Percentiles rank a stretch among this genome's conserved stretches.
These are phyloP conservation scores for Ophiosphaerella herpotricha DNA, from an alignment of 2,329 filamentous ascomycete species.

Conservation along the genomic window DNA sequence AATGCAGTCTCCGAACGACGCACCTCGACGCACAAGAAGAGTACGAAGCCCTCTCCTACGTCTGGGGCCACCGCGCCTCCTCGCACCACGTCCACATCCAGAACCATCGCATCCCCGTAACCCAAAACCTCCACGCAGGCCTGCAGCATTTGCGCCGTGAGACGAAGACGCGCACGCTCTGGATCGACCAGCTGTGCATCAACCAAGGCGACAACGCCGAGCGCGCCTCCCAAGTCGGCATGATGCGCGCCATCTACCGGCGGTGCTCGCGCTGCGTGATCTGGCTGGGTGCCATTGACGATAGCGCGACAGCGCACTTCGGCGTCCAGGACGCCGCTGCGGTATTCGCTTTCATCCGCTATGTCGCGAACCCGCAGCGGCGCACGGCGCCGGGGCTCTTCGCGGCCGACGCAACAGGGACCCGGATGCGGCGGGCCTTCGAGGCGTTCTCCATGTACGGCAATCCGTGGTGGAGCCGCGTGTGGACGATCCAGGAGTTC, in stretches of 20 bases:
- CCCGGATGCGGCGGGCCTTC: slow-evolving; percentile 13
- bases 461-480: slow-evolving; percentile 23
- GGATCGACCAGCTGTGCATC: slow-evolving; percentile 39
- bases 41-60: slow-evolving; percentile 27
- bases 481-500: slow-evolving; percentile 21
- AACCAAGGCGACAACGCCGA: slow-evolving; percentile 30
- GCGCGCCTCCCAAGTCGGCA: slow-evolving; percentile 24
- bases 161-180: slow-evolving; percentile 9
- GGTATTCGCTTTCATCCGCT: slow-evolving; percentile 17
- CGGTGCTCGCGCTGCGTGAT: slow-evolving; percentile 21
- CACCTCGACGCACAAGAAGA: slow-evolving; percentile 3
- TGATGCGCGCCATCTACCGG: slow-evolving; percentile 36
- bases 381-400: slow-evolving; percentile 6
- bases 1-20: slow-evolving; percentile 8
- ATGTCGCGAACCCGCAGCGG: slow-evolving; percentile 4
- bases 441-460: slow-evolving; percentile 18
- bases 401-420: not conserved
- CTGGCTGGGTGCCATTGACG: slow-evolving; percentile 28
- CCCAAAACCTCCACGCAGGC: slow-evolving; percentile 19
- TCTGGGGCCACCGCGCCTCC: slow-evolving; percentile 18
- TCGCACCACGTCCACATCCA: slow-evolving; percentile 13
- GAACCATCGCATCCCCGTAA: slow-evolving; percentile 7
- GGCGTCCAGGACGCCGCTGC: slow-evolving; percentile 5
- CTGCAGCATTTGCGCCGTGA: slow-evolving; percentile 19
- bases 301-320: not conserved